These are phyloP conservation scores for Esteya vermicola DNA, from an alignment of 2,329 filamentous ascomycete species.

Conservation along the genomic window DNA sequence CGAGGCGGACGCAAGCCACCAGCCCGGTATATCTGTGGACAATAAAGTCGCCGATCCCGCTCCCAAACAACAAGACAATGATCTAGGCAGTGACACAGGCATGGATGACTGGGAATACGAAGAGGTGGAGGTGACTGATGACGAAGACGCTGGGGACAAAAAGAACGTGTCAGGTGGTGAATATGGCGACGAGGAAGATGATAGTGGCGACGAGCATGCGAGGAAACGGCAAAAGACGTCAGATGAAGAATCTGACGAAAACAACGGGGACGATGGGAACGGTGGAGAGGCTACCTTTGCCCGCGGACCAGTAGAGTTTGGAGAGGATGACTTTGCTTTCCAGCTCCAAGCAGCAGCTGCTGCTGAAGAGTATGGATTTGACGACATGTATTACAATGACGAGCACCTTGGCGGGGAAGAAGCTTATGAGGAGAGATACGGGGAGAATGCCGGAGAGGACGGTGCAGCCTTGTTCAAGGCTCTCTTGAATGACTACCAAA, in stretches of 20 bases:
- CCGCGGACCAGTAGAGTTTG: too few relatives aligned
- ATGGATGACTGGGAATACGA: slow-evolving; percentile 40
- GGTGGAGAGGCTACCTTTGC: too few relatives aligned
- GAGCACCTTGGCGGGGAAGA: too few relatives aligned
- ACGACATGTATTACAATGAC: too few relatives aligned
- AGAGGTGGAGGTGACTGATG: slow-evolving; percentile 60
- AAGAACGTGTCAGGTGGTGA: too few relatives aligned
- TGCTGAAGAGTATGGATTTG: too few relatives aligned
- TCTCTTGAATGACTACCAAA: slow-evolving; percentile 64
- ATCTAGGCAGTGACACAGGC: slow-evolving; percentile 13
- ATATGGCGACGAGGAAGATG: slow-evolving; percentile 44
- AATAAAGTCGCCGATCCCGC: not conserved
- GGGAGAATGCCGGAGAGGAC: slow-evolving; percentile 76
- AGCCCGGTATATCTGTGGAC: not conserved
- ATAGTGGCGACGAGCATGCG: slow-evolving; percentile 35
- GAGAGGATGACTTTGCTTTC: too few relatives aligned
- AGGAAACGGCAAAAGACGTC: slow-evolving; percentile 34
- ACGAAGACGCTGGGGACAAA: too few relatives aligned
- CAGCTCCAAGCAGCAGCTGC: too few relatives aligned
- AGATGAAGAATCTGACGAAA: slow-evolving; percentile 38
- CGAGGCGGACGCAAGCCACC: not conserved
- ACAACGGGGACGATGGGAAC: slow-evolving; percentile 23
- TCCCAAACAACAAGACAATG: slow-evolving; percentile 9
- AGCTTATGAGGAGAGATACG: too few relatives aligned
- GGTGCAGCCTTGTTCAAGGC: slow-evolving; percentile 77